Base-by-base conservation (phyloP, 2,329 filamentous ascomycete species). In the Hypoxylon sp. region DNA sequence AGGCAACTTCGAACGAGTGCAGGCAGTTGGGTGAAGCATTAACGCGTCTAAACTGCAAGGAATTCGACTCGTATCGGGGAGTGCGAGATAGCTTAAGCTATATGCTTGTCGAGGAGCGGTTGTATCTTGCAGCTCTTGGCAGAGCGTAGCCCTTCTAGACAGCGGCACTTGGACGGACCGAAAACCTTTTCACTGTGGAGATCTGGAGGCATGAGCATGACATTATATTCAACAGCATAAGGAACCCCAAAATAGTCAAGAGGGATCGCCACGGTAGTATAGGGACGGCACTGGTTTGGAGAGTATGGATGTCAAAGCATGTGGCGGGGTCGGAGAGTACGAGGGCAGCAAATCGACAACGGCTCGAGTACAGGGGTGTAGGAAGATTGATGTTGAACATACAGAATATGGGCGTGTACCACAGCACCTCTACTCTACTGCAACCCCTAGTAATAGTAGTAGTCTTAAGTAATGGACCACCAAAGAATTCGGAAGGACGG, bases 11-110 rank as follows among this genome's bases (percentile, higher is more conserved):
- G 73, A 82, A 82, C 78, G 81, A 83, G 75, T 78, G 80, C 73
- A 76, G 71, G 77, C 72, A 82, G 81, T 81, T 82, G 81, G 81
- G 74, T 78, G 80, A 82, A 82, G 80, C 75, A 72, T 73, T 70
- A 75, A 66, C 74, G 74, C 74, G 78, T 79, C 76, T 73, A 74
- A 70, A 68, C 63, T 64, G 54, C 59, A 70, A 68, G 67, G 67
- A 71, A 70, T 64, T 67, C 52, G 62, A 69, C 67, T 73, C 17
- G 70, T 71, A 72, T 74, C 73, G 70, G 68, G 72, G 71, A 68
- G 72, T 62, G 75, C 70, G 72, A 72, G 74, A 74, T 74, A 70
- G 61, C 66, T 72, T 67, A 70, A 75, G 70, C 74, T 77, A 77
- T 78, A 78, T 78, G 75, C 65, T 72, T 66, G 63, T 70, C 68